Conservation (phyloP, 1,284 basidiomycete genomes). For the Austroboletus novae-zelandiae region DNA sequence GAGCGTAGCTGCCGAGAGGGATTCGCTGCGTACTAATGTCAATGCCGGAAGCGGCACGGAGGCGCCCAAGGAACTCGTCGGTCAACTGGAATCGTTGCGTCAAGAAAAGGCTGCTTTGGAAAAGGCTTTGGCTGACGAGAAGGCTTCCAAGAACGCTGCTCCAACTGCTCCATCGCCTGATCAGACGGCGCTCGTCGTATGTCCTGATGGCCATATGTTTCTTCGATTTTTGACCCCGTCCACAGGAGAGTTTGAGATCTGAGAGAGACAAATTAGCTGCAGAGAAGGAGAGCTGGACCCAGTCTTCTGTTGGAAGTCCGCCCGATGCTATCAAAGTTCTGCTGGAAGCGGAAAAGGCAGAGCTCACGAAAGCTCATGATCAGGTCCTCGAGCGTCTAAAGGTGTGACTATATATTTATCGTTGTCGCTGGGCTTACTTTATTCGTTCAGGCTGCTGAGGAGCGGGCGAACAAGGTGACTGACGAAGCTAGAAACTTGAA, state of each 20-base stretch:
- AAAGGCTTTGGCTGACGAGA: conserved; percentile 39
- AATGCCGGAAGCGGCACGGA: conserved; percentile 16
- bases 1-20: conserved; percentile 35
- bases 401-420: conserved; percentile 34
- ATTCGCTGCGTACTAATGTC: conserved; percentile 19
- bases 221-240: conserved; percentile 6
- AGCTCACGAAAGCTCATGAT: conserved; percentile 56
- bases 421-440: not conserved
- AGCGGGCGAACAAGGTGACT: conserved; percentile 45
- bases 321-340: conserved; percentile 34
- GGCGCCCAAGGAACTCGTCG: conserved; percentile 27
- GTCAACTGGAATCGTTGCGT: conserved; percentile 40
- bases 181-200: conserved; percentile 44
- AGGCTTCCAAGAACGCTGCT: conserved; percentile 29
- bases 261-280: conserved; percentile 60
- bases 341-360: conserved; percentile 59
- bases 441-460: conserved; percentile 40
- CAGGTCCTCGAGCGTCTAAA: conserved; percentile 54
- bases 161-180: conserved; percentile 31
- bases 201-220: conserved; percentile 18
- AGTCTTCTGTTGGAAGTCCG: conserved; percentile 26
- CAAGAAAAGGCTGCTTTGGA: conserved; percentile 45
- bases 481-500: conserved; percentile 46
- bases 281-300: conserved; percentile 53
- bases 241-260: conserved; percentile 51